Evolutionary conservation across 2,329 filamentous ascomycete species (phyloP).

Genomic region (Eutypa lata): DNA sequence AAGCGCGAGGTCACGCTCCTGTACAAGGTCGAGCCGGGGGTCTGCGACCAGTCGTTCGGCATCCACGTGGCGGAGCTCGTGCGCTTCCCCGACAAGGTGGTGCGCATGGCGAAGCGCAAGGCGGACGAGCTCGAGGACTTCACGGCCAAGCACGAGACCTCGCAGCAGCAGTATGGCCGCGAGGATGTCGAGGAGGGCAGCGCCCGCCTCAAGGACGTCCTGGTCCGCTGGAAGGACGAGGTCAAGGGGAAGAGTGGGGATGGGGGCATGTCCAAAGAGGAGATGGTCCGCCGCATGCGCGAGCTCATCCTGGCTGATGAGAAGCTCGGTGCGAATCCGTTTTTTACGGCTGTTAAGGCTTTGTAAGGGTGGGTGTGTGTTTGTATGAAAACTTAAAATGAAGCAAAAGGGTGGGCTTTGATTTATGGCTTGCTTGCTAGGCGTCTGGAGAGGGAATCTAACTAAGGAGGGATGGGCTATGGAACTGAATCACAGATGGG

Average conservation of each 20-base stretch:
- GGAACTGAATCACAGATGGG: no score
- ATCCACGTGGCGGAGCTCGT: constrained; percentile 98
- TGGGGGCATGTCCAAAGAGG: constrained; percentile 62
- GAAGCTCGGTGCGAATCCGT: constrained; percentile 61
- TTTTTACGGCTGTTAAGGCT: constrained; percentile 65
- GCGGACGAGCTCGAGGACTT: constrained; percentile 98
- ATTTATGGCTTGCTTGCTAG: background rate
- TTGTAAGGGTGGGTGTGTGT: constrained; percentile 32
- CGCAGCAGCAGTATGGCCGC: constrained; percentile 63
- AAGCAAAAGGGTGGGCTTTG: background rate
- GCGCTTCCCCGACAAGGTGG: constrained; percentile 92
- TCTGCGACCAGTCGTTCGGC: constrained; percentile 96
- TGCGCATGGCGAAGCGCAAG: constrained; percentile 98
- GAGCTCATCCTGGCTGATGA: constrained; percentile 74
- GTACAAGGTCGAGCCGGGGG: constrained; percentile 93
- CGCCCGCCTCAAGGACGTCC: constrained; percentile 75
- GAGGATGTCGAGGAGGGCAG: constrained; percentile 89
- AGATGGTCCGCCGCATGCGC: constrained; percentile 75
- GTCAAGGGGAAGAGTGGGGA: no score
- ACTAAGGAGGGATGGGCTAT: background rate
- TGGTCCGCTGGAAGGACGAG: constrained; percentile 83
- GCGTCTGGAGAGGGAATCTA: background rate
- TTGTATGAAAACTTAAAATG: background rate
- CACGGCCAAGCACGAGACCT: constrained; percentile 67
- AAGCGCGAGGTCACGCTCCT: constrained; percentile 88